phyloP scores from a whole-genome alignment of 2,329 filamentous ascomycete species.

The Scytalidium lignicola region DNA sequence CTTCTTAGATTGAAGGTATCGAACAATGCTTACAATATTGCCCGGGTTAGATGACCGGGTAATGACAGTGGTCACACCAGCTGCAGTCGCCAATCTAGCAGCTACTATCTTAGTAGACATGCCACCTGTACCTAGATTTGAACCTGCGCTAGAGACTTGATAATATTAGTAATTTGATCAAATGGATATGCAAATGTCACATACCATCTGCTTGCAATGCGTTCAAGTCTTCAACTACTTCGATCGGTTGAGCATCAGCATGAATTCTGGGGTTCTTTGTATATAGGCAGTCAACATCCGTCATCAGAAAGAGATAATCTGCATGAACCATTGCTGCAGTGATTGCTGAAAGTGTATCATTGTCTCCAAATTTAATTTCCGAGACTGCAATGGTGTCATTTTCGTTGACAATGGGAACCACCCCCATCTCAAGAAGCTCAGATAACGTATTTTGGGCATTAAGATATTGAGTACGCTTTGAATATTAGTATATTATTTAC shows the following conservation, averaged over 20 bases:
- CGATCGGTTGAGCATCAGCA: conserved; percentile 81
- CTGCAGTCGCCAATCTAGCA: conserved; percentile 84
- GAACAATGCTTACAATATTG: conserved; percentile 83
- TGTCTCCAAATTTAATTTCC: conserved; percentile 99
- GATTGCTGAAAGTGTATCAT: conserved; percentile 94
- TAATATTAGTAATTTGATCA: not conserved
- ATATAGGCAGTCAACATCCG: conserved; percentile 95
- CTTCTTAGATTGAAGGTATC: conserved; percentile 65
- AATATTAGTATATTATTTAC: not conserved
- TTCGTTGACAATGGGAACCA: conserved; percentile 98
- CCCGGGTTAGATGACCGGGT: conserved; percentile 89
- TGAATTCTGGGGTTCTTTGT: conserved; percentile 88
- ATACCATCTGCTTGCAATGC: conserved; percentile 74
- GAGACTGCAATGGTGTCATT: conserved; percentile 96
- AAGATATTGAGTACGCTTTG: conserved; percentile 79
- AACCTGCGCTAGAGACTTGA: conserved; percentile 80
- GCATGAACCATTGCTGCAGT: conserved; percentile 96
- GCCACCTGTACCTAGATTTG: conserved; percentile 83
- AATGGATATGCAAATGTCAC: conserved; percentile 9
- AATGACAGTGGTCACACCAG: conserved; percentile 93
- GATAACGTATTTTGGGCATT: conserved; percentile 95
- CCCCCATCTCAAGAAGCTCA: conserved; percentile 86
- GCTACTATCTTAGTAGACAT: conserved; percentile 98
- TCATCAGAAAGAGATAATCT: conserved; percentile 97
- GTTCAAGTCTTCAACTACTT: conserved; percentile 85